Percentiles rank a stretch among this genome's conserved stretches.
Evolutionary conservation across 306 rosid genomes (phyloP).

Genomic region (Fragaria vesca): DNA sequence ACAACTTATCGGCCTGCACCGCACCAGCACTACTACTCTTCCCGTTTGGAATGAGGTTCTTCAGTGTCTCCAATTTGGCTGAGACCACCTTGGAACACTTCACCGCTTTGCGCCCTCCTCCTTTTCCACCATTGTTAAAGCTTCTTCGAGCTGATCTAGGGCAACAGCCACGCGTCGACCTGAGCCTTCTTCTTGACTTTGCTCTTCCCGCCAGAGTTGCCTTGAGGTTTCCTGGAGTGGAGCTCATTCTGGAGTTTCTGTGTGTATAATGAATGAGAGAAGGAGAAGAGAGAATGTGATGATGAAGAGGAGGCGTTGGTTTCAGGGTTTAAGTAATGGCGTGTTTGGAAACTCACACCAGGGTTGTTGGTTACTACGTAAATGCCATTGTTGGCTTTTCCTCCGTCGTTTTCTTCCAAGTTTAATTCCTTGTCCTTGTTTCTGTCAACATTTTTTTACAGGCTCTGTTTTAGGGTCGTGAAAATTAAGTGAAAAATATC

Average conservation of each 20-base stretch:
- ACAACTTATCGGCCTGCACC: constrained; percentile 52
- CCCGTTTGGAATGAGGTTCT: constrained; percentile 56
- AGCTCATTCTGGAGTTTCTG: constrained; percentile 42
- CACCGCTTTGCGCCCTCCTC: constrained; percentile 12
- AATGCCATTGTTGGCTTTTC: constrained; percentile 41
- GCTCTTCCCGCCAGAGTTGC: constrained; percentile 39
- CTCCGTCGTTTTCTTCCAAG: constrained; percentile 13
- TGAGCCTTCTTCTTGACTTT: constrained; percentile 26
- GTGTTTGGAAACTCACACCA: constrained; percentile 33
- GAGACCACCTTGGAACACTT: constrained; percentile 55
- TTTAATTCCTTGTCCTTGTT: neutral
- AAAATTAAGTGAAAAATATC: neutral
- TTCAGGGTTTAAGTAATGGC: constrained; percentile 61
- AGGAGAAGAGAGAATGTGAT: constrained; percentile 9
- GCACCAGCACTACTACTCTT: constrained; percentile 14
- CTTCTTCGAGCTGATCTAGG: constrained; percentile 33
- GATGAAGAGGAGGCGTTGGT: constrained; percentile 6
- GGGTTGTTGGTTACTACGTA: constrained; percentile 33
- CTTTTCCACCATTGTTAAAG: constrained; percentile 32
- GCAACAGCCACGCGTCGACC: constrained; percentile 13
- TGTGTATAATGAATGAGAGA: neutral
- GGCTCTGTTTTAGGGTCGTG: neutral
- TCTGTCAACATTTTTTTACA: neutral
- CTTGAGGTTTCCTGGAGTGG: constrained; percentile 41
- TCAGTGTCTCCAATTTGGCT: constrained; percentile 54